Evolutionary conservation across 1,284 basidiomycete genomes (phyloP), one percentile per base, ranked within the genome.

Genomic region (Marasmius sp.): DNA sequence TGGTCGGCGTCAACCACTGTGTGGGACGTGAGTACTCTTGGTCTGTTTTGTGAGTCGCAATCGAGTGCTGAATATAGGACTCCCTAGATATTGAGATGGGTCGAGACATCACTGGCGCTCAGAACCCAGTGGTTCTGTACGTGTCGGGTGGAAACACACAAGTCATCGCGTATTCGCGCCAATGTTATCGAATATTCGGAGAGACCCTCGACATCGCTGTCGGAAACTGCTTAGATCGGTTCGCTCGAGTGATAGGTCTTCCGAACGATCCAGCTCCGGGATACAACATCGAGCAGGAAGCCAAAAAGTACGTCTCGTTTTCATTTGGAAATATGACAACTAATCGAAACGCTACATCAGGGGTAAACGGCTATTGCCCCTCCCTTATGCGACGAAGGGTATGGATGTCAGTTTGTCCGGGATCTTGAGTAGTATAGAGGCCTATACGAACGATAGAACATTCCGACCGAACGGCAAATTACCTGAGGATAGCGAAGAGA

Each of bases 61-160:
- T 50, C 12, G 48, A 8, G 12, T 50, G 14, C 11, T 16, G 11
- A 8, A 33, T 33, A 52, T 33, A 27, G 49, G 41, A 9, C 36
- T 43, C 22, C 14, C 38, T 8, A 97, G 95, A 99, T 73, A 99
- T 99, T 67, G 97, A 99, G 76, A 99, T 99, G 93, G 97, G 97
- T 20, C 85, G 97, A 41, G 87, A 95, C 66, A 94, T 99, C 67
- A 99, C 97, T 0, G 91, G 91, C 39, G 96, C 97, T 1, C 87
- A 89, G 62, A 97, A 98, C 70, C 97, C 97, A 0, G 92, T 99
- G 68, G 96, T 99, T 1, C 87, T 99, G 38, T 99, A 99, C 72
- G 97, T 99, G 11, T 98, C 96, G 0, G 97, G 97, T 14, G 97
- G 97, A 10, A 99, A 99, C 76, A 99, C 97, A 0, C 97, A 99